A percentile compares a stretch with the other conserved stretches of the same genome.
phyloP scores from a whole-genome alignment of 805 yeast genomes.

The fission yeast (Schizosaccharomyces pombe) region DNA sequence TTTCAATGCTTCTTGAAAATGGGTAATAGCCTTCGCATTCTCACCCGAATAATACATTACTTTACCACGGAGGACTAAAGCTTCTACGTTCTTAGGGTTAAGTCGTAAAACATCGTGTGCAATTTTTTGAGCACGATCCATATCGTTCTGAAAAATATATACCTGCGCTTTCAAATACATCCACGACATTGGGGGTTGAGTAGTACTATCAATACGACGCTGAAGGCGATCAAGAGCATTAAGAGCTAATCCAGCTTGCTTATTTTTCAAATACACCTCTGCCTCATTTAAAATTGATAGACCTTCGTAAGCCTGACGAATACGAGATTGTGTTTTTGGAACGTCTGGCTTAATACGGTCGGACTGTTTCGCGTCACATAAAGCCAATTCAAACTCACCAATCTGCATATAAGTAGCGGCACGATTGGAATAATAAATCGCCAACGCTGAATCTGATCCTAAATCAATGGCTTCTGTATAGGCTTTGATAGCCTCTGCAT shows the following conservation, averaged over 20 bases:
- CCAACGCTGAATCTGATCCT: conserved; percentile 15
- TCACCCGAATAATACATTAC: conserved; percentile 19
- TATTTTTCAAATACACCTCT: conserved; percentile 14
- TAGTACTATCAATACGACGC: conserved; percentile 16
- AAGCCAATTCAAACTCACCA: conserved; percentile 15
- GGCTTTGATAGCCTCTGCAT: conserved; percentile 16
- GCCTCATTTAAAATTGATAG: conserved; percentile 17
- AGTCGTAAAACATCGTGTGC: conserved; percentile 18
- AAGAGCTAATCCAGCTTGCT: conserved; percentile 15
- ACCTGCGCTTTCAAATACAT: conserved; percentile 12
- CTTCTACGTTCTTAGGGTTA: conserved; percentile 19
- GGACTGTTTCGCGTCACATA: conserved; percentile 16
- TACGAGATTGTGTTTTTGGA: conserved; percentile 16
- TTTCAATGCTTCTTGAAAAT: conserved; percentile 20
- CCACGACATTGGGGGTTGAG: conserved; percentile 12
- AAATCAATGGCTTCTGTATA: conserved; percentile 9
- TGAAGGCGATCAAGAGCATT: conserved; percentile 19
- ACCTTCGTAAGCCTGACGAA: conserved; percentile 16
- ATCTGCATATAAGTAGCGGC: conserved; percentile 19
- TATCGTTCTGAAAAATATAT: conserved; percentile 11
- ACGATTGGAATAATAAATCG: conserved; percentile 19
- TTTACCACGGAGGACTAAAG: conserved; percentile 19
- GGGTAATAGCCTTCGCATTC: conserved; percentile 16
- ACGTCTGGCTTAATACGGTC: conserved; percentile 14
- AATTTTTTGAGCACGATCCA: conserved; percentile 17